Evolutionary conservation across 108 stramenopile genomes (phyloP).

Genomic region (Cyclotella kingstonii): DNA sequence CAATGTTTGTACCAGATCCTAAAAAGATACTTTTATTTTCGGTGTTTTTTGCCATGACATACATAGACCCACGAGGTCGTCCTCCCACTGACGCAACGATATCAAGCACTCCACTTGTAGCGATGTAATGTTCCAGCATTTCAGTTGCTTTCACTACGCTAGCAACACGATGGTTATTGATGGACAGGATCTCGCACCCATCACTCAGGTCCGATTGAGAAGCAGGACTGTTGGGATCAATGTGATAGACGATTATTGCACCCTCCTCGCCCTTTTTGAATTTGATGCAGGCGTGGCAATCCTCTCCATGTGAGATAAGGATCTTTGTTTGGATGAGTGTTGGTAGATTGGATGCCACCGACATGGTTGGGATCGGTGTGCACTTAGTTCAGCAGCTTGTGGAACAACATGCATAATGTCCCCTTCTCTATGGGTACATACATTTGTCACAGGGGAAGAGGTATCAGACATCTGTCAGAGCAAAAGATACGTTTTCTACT

Average conservation of each 20-base stretch:
- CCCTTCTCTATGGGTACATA: background rate
- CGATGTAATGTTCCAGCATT: slow-evolving; percentile 21
- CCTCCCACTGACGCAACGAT: slow-evolving; percentile 7
- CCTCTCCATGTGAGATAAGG: background rate
- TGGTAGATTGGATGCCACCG: slow-evolving; percentile 1
- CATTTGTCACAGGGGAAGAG: too few species aligned
- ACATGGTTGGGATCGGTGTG: slow-evolving; percentile 1
- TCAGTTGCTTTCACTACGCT: background rate
- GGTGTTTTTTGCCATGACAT: slow-evolving; percentile 14
- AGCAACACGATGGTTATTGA: slow-evolving; percentile 23
- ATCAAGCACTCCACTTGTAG: slow-evolving; percentile 2
- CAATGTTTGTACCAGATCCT: background rate
- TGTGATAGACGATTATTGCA: slow-evolving; percentile 18
- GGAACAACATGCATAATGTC: too few species aligned
- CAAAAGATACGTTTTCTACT: too few species aligned
- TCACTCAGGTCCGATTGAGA: background rate
- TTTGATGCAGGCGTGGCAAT: slow-evolving; percentile 1
- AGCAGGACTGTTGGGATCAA: slow-evolving; percentile 11
- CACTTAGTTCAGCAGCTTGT: too few species aligned
- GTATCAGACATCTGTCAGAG: too few species aligned
- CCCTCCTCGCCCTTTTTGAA: slow-evolving; percentile 27
- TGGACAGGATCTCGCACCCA: slow-evolving; percentile 24
- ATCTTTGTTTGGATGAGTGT: slow-evolving; percentile 3
- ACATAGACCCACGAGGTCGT: slow-evolving; percentile 14
- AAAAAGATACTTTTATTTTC: background rate